Conservation (phyloP, 2,329 filamentous ascomycete genomes). For the Lasiodiplodia citricola region DNA sequence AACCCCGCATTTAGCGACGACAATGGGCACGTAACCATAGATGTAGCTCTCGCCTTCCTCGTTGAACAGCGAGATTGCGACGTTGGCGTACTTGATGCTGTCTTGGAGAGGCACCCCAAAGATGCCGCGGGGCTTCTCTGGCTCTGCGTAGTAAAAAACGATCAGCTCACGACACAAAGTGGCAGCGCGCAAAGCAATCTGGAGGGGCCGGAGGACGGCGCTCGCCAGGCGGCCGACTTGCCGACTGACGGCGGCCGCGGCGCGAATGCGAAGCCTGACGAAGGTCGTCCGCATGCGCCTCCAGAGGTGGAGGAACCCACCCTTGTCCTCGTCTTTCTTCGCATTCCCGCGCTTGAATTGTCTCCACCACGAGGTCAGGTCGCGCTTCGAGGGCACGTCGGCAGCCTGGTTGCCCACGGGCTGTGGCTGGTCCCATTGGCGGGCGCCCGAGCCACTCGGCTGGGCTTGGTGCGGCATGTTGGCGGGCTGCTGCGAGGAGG, state of each 20-base stretch:
- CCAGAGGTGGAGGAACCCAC: conserved; percentile 40
- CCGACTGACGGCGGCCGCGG: not conserved
- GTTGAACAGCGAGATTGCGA: conserved; percentile 94
- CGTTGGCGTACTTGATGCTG: conserved; percentile 97
- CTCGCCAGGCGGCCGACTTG: conserved; percentile 19
- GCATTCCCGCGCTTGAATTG: conserved; percentile 74
- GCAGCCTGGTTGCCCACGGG: conserved; percentile 57
- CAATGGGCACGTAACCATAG: conserved; percentile 97
- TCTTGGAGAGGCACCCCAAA: conserved; percentile 92
- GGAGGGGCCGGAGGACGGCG: conserved; percentile 6
- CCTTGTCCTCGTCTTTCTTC: conserved; percentile 68
- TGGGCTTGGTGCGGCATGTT: conserved; percentile 48
- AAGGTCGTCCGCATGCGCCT: conserved; percentile 24
- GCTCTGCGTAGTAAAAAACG: conserved; percentile 34
- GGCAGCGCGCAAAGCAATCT: conserved; percentile 17
- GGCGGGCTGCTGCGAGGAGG: conserved; percentile 32
- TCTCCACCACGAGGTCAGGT: conserved; percentile 97
- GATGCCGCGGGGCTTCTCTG: conserved; percentile 69
- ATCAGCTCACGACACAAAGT: conserved; percentile 25
- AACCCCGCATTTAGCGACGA: conserved; percentile 97
- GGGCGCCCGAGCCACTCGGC: conserved; percentile 43
- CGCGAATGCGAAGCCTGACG: conserved; percentile 18
- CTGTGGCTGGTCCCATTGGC: conserved; percentile 49
- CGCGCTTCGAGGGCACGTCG: conserved; percentile 82
- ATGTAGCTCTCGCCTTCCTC: conserved; percentile 94